A percentile compares a stretch with the other conserved stretches of the same genome.
These are phyloP conservation scores for Termitomyces sp. DNA, from an alignment of 768 basidiomycete genomes.

Conservation along the genomic window DNA sequence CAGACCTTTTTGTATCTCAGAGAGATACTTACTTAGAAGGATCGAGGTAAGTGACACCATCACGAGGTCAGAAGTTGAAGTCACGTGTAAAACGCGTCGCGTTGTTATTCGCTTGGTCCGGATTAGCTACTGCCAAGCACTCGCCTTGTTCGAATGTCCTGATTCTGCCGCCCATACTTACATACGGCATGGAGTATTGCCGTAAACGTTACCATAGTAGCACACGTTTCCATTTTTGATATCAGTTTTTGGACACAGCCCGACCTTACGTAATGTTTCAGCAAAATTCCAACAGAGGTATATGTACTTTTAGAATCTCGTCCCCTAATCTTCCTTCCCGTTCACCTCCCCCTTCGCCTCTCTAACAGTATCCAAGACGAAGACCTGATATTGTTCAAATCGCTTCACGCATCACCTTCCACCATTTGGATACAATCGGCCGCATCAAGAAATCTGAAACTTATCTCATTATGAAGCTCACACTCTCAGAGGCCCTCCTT, in stretches of 20 bases:
- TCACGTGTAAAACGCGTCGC: neutral
- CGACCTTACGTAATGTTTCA: neutral
- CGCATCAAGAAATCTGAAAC: neutral
- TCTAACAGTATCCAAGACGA: neutral
- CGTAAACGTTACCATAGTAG: no score
- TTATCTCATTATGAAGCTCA: conserved; percentile 36
- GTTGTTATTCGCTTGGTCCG: neutral
- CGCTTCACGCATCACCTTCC: neutral
- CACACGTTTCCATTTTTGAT: neutral
- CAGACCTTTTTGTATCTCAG: no score
- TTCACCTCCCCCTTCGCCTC: neutral
- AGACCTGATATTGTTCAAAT: neutral
- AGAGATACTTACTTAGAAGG: no score
- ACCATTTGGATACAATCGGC: neutral
- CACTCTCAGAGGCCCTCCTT: conserved; percentile 59
- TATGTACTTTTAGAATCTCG: neutral
- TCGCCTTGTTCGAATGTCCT: neutral
- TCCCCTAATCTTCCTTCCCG: neutral
- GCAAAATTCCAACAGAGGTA: neutral
- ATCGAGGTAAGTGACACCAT: no score
- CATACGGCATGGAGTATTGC: neutral
- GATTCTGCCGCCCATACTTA: neutral
- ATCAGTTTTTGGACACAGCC: neutral
- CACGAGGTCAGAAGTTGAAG: no score
- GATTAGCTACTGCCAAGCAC: neutral